Base-by-base conservation (phyloP, 2,329 filamentous ascomycete species). In the Sclerotinia subarctica region DNA sequence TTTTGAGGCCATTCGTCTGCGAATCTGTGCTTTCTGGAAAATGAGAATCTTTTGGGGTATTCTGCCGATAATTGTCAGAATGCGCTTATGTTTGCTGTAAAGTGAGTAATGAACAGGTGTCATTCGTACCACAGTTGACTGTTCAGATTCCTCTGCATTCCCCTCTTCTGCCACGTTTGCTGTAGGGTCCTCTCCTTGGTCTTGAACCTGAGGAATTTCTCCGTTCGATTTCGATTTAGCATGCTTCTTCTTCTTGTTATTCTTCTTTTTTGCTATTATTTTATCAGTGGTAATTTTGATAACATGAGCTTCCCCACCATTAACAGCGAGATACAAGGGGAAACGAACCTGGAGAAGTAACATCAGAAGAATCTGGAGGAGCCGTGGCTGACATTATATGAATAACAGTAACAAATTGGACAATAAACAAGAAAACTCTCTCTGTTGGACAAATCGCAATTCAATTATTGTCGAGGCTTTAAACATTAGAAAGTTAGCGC, bases 241-340 rank as follows among this genome's bases (percentile, higher is more conserved):
- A 69, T 78, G 78, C 71, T 79, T 79, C 78, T 85, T 85, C 78
- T 84, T 87, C 76, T 83, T 86, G 77, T 81, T 85, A 76, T 82
- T 85, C 79, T 85, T 87, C 75, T 83, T 83, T 74, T 83, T 83
- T 75, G 78, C 80, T 81, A 70, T 68, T 69, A 69, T 69, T 64
- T 69, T 19, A 72, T 77, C 69, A 78, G 72, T 60, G 49, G 57
- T 68, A 70, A 66, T 52, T 64, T 56, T 54, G 15, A 49, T 29
- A 56, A 70, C 66, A 57, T 68, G 63, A 64, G 64, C 49, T 52
- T 67, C 57, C 47, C 64, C 66, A 52, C 66, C 66, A 64, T 56
- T 47, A 47, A 32, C n/a, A 29, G 56, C 42, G 46, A 53, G 46
- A 38, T 49, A 44, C 53, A 51, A 46, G 53, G 67, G 57, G 38